Evolutionary conservation across 2,329 filamentous ascomycete genomes (phyloP).

Genomic region (Aspergillus sp.): DNA sequence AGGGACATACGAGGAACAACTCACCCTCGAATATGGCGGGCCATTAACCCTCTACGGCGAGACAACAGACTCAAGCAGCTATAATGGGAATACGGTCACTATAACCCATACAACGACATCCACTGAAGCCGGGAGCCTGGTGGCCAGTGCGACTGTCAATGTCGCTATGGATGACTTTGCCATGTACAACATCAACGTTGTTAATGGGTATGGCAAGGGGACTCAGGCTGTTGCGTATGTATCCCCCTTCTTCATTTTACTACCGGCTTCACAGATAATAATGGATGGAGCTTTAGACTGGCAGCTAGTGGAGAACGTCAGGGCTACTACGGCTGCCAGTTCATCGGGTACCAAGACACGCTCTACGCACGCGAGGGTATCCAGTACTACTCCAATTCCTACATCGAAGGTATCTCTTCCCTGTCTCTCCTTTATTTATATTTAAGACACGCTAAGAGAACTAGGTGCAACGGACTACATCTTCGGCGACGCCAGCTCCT

Average conservation of each 20-base stretch:
- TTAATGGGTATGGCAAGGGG: slow-evolving; percentile 35
- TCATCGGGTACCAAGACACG: slow-evolving; percentile 37
- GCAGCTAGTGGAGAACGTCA: slow-evolving; percentile 31
- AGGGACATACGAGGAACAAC: slow-evolving; percentile 34
- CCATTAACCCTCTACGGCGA: slow-evolving; percentile 33
- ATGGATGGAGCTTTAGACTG: slow-evolving; percentile 11
- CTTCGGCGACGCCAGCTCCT: slow-evolving; percentile 33
- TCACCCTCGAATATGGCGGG: slow-evolving; percentile 30
- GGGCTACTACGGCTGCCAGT: slow-evolving; percentile 36
- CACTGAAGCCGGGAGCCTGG: slow-evolving; percentile 27
- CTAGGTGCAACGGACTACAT: slow-evolving; percentile 37
- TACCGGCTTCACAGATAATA: background rate
- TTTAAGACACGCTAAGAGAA: background rate
- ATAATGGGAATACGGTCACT: slow-evolving; percentile 32
- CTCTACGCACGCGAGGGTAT: slow-evolving; percentile 34
- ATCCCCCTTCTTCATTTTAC: background rate
- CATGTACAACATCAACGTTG: slow-evolving; percentile 38
- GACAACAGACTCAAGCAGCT: slow-evolving; percentile 27
- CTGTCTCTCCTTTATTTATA: no score
- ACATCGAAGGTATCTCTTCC: slow-evolving; percentile 25
- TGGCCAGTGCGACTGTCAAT: slow-evolving; percentile 32
- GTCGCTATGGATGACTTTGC: slow-evolving; percentile 28
- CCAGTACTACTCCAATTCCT: slow-evolving; percentile 36
- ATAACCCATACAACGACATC: slow-evolving; percentile 36
- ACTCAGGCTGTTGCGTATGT: slow-evolving; percentile 35